Evolutionary conservation across 768 basidiomycete genomes (phyloP).

Genomic region (Amanita subjunquillea): DNA sequence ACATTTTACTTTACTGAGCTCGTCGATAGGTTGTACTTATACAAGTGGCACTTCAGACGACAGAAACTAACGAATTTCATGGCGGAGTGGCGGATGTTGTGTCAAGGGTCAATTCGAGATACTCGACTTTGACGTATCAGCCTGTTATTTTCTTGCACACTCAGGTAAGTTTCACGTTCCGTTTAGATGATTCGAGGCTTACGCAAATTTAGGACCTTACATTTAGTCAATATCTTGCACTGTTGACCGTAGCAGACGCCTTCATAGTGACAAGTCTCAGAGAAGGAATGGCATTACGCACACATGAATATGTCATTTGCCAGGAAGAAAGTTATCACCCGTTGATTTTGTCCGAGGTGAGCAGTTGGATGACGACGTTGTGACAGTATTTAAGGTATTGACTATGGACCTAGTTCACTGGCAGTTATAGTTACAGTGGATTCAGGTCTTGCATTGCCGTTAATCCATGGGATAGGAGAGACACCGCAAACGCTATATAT

Average conservation of each 20-base stretch:
- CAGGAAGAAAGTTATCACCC: slow-evolving; percentile 63
- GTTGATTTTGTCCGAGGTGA: slow-evolving; percentile 70
- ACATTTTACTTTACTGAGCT: background rate
- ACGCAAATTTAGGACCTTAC: slow-evolving; percentile 41
- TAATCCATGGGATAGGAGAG: slow-evolving; percentile 79
- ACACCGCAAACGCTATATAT: slow-evolving; percentile 74
- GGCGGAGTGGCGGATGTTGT: slow-evolving; percentile 69
- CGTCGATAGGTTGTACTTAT: slow-evolving; percentile 58
- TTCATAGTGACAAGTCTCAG: slow-evolving; percentile 78
- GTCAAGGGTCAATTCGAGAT: slow-evolving; percentile 72
- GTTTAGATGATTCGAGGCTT: background rate
- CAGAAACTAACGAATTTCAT: slow-evolving; percentile 63
- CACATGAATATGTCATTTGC: slow-evolving; percentile 81
- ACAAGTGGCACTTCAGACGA: slow-evolving; percentile 80
- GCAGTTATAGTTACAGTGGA: slow-evolving; percentile 77
- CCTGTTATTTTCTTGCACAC: slow-evolving; percentile 83
- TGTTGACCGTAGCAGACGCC: slow-evolving; percentile 75
- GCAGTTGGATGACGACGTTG: slow-evolving; percentile 8
- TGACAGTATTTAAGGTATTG: background rate
- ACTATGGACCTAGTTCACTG: slow-evolving; percentile 52
- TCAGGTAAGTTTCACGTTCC: slow-evolving; percentile 19
- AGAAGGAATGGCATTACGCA: slow-evolving; percentile 81
- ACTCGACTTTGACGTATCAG: slow-evolving; percentile 79
- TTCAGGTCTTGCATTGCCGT: slow-evolving; percentile 81
- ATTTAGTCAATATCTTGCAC: slow-evolving; percentile 76